Base-by-base conservation (phyloP, 176 grass and related monocot genomes). In the Avena eriantha region DNA sequence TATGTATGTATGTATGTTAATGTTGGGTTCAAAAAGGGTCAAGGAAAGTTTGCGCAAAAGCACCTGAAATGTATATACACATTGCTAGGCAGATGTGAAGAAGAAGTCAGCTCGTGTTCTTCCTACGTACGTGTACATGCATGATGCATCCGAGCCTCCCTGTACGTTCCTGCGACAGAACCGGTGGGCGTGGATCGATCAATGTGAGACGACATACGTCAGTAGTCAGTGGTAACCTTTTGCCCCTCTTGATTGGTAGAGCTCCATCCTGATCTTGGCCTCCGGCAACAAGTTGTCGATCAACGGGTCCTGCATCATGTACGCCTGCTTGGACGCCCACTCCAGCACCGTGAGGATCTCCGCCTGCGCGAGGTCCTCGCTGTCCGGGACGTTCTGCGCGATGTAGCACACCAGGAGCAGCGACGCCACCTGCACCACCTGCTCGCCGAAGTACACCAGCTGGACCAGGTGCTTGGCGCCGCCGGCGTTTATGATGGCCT, bases 381-480 rank as follows among this genome's bases (percentile, higher is more conserved):
- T 92, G 69, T 98, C 97, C 0, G 97, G 93, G 7, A 98, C 94
- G 57, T 96, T 91, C 82, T 90, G 83, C 9, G 88, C 92, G 61
- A 98, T 84, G 94, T 88, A 96, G 87, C 92, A 92, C 8, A 94
- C 83, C 10, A 98, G 82, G 15, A 91, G 58, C 22, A 98, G 69
- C 29, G 97, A 64, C 11, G 92, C 88, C 1, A 84, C 86, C 88
- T 98, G 97, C 8, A 94, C 88, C 15, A 57, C 72, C 66, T 92
- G 91, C 82, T 98, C 97, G 3, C 78, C 79, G 46, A 98, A 98
- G 78, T 94, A 98, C 2, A 96, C 94, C 8, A 91, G 97, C 88
- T 96, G 97, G 51, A 98, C 97, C 2, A 98, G 90, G 82, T 98
- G 90, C 88, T 88, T 96, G n/a, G 94, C 79, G 21, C 94, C 94